Evolutionary conservation across 495 filamentous ascomycete species (phyloP), one percentile per base, ranked within the genome.

Genomic region (Chaetomidium leptoderma): DNA sequence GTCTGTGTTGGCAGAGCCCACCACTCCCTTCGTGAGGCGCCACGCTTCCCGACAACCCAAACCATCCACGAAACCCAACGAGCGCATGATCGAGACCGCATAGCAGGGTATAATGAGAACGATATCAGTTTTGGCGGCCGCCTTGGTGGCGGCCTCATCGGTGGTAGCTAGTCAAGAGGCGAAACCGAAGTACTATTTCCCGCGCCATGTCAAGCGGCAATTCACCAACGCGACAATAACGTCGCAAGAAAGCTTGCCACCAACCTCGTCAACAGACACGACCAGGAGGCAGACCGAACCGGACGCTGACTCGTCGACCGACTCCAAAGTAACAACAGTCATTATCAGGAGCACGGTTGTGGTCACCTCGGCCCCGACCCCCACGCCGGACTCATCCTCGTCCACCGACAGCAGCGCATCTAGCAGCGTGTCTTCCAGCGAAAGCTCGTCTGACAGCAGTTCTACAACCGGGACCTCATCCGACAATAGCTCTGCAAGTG

Each of bases 121-220:
- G 59, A 69, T 69, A 58, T 75, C 79, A 26, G 57, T 78, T 42
- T 60, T 83, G 55, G 71, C 78, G 53, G 80, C 78, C 61, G 76
- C 80, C 33, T 61, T 83, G 60, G 76, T 78, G 58, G 71, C 78
- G 26, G 71, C 77, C 62, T 73, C 81, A 55, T 75, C 78, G 21
- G 69, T 81, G 43, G 76, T 73, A 53, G 72, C 64, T 13, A 53
- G 21, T 30, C 35, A 62, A 44, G 75, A 77, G 30, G 65, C 78
- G 39, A 70, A 67, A 62, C 82, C 82, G 7, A 78, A 71, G 62
- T 78, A 78, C 61, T 86, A 86, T 69, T 83, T 83, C 58, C 83
- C 83, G 10, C 73, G 75, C 40, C 76, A 85, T 42, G 73, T 86
- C 57, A 86, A 82, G 71, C 78, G 84, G 33, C 74, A 78, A 43